These are phyloP conservation scores for Peniophora sp. DNA, from an alignment of 1,284 basidiomycete genomes.

Conservation along the genomic window DNA sequence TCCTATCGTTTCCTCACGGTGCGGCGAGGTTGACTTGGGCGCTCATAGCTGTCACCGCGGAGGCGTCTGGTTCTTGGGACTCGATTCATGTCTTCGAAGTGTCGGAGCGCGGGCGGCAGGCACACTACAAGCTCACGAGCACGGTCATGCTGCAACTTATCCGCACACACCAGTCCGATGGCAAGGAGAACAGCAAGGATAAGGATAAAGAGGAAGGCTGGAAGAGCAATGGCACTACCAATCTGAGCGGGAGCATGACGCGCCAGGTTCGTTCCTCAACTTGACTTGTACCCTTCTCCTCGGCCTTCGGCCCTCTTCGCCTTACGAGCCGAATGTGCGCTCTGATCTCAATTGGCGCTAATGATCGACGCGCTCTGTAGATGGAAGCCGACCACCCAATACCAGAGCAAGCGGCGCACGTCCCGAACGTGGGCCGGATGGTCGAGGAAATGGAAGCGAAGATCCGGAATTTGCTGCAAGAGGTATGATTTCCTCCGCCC, in stretches of 20 bases:
- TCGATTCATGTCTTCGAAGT: constrained; percentile 98
- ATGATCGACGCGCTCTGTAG: constrained; percentile 27
- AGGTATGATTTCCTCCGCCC: constrained; percentile 33
- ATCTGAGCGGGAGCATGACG: constrained; percentile 93
- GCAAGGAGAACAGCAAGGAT: constrained; percentile 15
- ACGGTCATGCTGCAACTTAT: constrained; percentile 96
- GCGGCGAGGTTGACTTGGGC: background rate
- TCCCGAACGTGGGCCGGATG: constrained; percentile 88
- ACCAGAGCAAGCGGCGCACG: constrained; percentile 73
- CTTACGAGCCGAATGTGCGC: background rate
- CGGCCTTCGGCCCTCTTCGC: background rate
- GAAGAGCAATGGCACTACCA: constrained; percentile 70
- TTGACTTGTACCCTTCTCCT: too few relatives aligned
- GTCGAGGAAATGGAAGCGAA: constrained; percentile 99
- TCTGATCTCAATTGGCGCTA: background rate
- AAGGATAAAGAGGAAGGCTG: constrained; percentile 25
- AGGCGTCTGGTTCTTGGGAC: constrained; percentile 88
- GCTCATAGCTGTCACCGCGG: constrained; percentile 51
- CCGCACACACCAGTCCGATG: constrained; percentile 38
- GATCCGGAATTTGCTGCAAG: constrained; percentile 92
- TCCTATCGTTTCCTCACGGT: background rate
- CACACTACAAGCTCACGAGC: constrained; percentile 95
- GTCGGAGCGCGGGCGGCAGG: constrained; percentile 80
- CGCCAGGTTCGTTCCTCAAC: constrained; percentile 62
- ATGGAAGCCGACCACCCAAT: constrained; percentile 83